Conservation (phyloP, 2,329 filamentous ascomycete species). For the Cadophora sp. region DNA sequence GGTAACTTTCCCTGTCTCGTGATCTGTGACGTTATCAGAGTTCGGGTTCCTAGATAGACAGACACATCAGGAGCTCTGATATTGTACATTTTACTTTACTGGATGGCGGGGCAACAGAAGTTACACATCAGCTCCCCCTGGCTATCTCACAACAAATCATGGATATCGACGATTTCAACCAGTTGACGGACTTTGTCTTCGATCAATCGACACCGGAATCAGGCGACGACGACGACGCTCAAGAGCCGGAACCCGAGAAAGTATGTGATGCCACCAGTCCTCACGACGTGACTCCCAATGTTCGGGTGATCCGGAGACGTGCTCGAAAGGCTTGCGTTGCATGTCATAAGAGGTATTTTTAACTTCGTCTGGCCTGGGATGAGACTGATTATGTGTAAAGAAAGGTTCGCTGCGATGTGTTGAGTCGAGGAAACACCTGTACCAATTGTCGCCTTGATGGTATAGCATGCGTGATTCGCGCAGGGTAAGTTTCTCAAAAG, state of each 20-base stretch:
- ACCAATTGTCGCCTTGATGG: slow-evolving; percentile 28
- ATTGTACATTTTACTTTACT: neutral
- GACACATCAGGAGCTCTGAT: neutral
- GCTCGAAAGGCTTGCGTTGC: slow-evolving; percentile 28
- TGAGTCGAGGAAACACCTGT: slow-evolving; percentile 16
- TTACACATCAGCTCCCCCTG: too few species aligned
- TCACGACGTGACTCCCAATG: neutral
- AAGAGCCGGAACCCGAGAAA: neutral
- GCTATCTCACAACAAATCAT: neutral
- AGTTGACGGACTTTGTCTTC: slow-evolving; percentile 17
- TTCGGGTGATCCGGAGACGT: slow-evolving; percentile 18
- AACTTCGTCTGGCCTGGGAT: neutral
- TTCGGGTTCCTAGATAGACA: neutral
- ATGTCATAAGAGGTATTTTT: slow-evolving; percentile 23
- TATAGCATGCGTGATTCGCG: slow-evolving; percentile 10
- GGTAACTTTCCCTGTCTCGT: neutral
- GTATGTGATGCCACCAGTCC: neutral
- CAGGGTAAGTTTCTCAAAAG: neutral
- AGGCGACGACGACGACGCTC: slow-evolving; percentile 18
- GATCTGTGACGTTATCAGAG: neutral
- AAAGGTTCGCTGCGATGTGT: slow-evolving; percentile 27
- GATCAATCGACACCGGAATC: slow-evolving; percentile 18
- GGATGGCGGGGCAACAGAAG: neutral
- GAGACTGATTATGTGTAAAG: neutral
- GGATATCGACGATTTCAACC: slow-evolving; percentile 12